Conservation (phyloP, 2,329 filamentous ascomycete genomes). For the Aspergillus neotritici region DNA sequence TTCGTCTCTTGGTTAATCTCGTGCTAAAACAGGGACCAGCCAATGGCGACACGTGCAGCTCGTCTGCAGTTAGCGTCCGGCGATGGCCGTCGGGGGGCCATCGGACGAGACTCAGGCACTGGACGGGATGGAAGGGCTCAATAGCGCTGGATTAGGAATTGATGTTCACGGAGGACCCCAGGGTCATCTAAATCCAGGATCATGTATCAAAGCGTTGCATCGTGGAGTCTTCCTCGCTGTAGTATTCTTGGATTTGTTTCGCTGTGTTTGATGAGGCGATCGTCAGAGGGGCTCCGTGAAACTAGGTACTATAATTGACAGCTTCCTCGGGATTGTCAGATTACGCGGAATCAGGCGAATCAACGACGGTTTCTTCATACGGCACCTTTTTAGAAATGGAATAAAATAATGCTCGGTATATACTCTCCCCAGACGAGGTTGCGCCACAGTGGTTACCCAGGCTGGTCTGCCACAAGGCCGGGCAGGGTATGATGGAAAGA, state of each 20-base stretch:
- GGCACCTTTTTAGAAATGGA: too few species aligned
- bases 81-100: slow-evolving; percentile 10
- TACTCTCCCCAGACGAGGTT: too few species aligned
- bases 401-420: too few species aligned
- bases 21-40: slow-evolving; percentile 2
- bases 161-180: slow-evolving; percentile 3
- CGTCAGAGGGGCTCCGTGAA: not conserved
- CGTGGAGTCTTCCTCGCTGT: slow-evolving; percentile 5
- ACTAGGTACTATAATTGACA: slow-evolving; percentile 8
- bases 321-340: not conserved
- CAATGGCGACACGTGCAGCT: slow-evolving; percentile 8
- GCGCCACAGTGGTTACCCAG: too few species aligned
- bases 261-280: slow-evolving; percentile 6
- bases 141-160: slow-evolving; percentile 1
- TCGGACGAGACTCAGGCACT: slow-evolving; percentile 2
- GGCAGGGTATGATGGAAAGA: too few species aligned
- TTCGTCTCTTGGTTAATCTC: slow-evolving; percentile 1
- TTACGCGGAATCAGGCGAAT: too few species aligned
- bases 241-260: not conserved
- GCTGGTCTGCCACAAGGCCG: too few species aligned
- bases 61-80: slow-evolving; percentile 1
- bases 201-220: slow-evolving; percentile 17
- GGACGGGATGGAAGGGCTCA: not conserved
- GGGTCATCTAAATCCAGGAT: not conserved
- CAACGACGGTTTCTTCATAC: too few species aligned